A percentile compares a stretch with the other conserved stretches of the same genome.
Evolutionary conservation across 306 rosid genomes (phyloP).

Genomic region (Castanopsis chinensis): DNA sequence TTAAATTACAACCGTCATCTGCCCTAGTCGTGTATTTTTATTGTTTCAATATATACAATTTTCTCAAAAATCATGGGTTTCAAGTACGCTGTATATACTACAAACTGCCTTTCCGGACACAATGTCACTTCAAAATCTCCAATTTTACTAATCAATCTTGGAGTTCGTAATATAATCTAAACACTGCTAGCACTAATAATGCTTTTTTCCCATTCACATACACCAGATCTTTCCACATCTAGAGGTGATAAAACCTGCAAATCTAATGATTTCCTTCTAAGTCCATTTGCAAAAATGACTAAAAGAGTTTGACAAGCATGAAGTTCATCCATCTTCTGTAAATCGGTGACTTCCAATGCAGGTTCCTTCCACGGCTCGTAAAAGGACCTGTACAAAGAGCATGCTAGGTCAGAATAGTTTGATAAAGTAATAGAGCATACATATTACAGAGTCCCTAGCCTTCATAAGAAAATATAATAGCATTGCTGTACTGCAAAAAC

Average conservation of each 20-base stretch:
- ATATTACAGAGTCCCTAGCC: background rate
- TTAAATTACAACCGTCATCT: too few relatives aligned
- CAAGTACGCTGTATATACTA: background rate
- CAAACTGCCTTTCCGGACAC: background rate
- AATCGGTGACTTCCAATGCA: slow-evolving; percentile 36
- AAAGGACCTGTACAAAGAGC: slow-evolving; percentile 55
- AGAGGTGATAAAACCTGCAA: slow-evolving; percentile 34
- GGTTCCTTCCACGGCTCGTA: slow-evolving; percentile 65
- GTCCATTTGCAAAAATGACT: slow-evolving; percentile 48
- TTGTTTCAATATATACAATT: background rate
- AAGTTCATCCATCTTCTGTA: slow-evolving; percentile 65
- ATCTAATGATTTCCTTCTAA: slow-evolving; percentile 46
- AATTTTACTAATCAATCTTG: background rate
- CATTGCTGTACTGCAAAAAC: background rate
- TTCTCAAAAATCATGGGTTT: background rate
- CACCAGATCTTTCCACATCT: slow-evolving; percentile 44
- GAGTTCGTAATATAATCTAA: background rate
- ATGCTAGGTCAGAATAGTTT: slow-evolving; percentile 11
- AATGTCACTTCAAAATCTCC: background rate
- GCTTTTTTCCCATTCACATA: slow-evolving; percentile 69
- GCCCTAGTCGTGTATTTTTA: too few relatives aligned
- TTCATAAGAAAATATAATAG: background rate
- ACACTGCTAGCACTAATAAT: slow-evolving; percentile 19
- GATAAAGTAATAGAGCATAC: background rate
- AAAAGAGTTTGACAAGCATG: slow-evolving; percentile 67